These are phyloP conservation scores for Pseudogymnoascus sp. DNA, from an alignment of 2,329 filamentous ascomycete genomes.

Conservation along the genomic window DNA sequence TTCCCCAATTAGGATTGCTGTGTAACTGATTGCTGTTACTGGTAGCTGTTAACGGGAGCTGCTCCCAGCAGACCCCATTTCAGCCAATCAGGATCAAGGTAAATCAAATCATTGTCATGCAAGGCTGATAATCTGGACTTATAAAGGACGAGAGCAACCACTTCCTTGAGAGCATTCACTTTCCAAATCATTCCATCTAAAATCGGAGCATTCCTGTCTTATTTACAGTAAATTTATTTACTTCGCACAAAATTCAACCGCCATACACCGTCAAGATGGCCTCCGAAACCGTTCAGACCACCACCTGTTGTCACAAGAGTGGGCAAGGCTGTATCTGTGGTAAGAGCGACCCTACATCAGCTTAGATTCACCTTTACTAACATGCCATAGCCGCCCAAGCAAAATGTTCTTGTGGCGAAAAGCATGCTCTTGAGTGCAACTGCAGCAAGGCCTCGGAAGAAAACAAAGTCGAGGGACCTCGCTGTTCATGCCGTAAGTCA, in stretches of 20 bases:
- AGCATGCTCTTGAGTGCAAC: slow-evolving; percentile 76
- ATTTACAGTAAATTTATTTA: not conserved
- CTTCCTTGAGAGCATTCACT: not conserved
- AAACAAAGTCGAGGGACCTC: slow-evolving; percentile 63
- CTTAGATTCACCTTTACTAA: slow-evolving; percentile 6
- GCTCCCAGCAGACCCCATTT: not conserved
- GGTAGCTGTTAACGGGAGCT: not conserved
- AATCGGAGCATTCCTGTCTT: not conserved
- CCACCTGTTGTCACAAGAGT: slow-evolving; percentile 27
- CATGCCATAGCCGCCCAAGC: slow-evolving; percentile 47
- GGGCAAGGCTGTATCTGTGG: slow-evolving; percentile 25
- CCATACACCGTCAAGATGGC: not conserved
- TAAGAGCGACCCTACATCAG: slow-evolving; percentile 2
- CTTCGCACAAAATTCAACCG: not conserved
- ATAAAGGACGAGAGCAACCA: slow-evolving; percentile 6
- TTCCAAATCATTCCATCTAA: not conserved
- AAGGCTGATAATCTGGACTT: slow-evolving; percentile 5
- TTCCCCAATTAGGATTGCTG: not conserved
- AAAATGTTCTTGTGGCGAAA: slow-evolving; percentile 82
- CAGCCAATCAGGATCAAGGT: not conserved
- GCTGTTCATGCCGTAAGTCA: slow-evolving; percentile 68
- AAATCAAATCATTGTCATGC: slow-evolving; percentile 1
- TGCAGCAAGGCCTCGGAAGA: slow-evolving; percentile 70
- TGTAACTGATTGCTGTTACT: not conserved
- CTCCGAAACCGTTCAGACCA: slow-evolving; percentile 22